Evolutionary conservation across 2,329 filamentous ascomycete genomes (phyloP).

Genomic region (Diplodia scrobiculata): DNA sequence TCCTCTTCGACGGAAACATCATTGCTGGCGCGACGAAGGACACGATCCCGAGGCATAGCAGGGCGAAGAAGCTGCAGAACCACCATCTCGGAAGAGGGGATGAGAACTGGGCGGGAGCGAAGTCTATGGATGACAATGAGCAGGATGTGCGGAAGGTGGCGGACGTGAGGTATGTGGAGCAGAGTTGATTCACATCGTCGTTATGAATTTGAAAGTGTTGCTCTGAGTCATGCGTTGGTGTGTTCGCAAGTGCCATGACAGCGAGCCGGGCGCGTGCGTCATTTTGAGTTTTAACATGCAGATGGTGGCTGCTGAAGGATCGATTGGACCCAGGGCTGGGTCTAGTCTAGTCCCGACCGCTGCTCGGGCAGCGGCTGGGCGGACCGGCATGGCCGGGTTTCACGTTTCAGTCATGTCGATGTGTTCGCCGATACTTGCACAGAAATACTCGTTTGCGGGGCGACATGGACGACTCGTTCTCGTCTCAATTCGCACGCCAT

Average conservation of each 20-base stretch:
- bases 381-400: background rate
- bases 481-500: background rate
- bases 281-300: background rate
- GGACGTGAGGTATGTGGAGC: constrained; percentile 3
- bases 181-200: background rate
- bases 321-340: background rate
- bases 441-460: background rate
- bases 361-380: background rate
- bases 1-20: constrained; percentile 49
- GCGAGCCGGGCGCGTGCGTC: background rate
- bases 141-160: background rate
- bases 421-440: background rate
- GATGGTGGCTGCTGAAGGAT: background rate
- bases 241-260: too few species aligned
- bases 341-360: background rate
- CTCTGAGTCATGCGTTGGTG: too few species aligned
- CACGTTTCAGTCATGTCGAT: background rate
- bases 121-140: background rate
- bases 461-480: background rate
- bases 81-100: background rate
- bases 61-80: constrained; percentile 25
- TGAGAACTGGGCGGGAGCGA: background rate
- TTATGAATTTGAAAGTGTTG: background rate
- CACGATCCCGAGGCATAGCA: constrained; percentile 13
- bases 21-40: constrained; percentile 38